Evolutionary conservation across 208 protist species (phyloP), one percentile per base, ranked within the genome.

Genomic region (Histomonas meleagridis): DNA sequence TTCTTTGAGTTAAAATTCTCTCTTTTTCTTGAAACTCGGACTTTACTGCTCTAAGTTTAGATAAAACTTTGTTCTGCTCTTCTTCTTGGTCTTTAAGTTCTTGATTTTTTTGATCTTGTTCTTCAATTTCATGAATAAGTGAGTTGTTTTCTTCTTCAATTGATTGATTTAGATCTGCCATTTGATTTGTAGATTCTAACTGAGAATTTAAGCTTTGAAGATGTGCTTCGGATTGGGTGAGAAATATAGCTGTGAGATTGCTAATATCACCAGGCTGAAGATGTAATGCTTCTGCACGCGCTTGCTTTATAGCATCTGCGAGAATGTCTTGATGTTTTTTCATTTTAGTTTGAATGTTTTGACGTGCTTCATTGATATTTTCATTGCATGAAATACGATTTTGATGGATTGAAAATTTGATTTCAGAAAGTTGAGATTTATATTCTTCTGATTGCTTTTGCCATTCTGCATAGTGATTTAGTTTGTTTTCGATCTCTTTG

Each of bases 391-490:
- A 51, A 35, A 86, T 46, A 55, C 76, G 40, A 86, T 86, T 86
- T 10, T 86, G 76, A 46, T 86, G 76, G 38, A 86, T 86, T 86
- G 43, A 55, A 10, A 46, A 51, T 35, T 86, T 86, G n/a, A 86
- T 18, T 55, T 86, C 76, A 51, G 76, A 86, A 32, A 86, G 26
- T 57, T 86, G 76, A 40, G 46, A 38, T 16, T 55, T 51, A 16
- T 38, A 86, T n/a, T 40, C 32, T 18, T 86, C 76, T 55, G 76
- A 43, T 86, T 86, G 76, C 1, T n/a, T 43, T 49, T 86, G 76
- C 76, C 76, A 86, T 48, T 86, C 76, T 10, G 76, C 76, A 35
- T 86, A 86, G 16, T 86, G 76, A 4, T 9, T 26, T 1, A 86
- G 76, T n/a, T 86, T 40, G 2, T 51, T 48, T 55, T 86, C 76